Conservation (phyloP, 305 asterid species). For the Coffea humblotiana region DNA sequence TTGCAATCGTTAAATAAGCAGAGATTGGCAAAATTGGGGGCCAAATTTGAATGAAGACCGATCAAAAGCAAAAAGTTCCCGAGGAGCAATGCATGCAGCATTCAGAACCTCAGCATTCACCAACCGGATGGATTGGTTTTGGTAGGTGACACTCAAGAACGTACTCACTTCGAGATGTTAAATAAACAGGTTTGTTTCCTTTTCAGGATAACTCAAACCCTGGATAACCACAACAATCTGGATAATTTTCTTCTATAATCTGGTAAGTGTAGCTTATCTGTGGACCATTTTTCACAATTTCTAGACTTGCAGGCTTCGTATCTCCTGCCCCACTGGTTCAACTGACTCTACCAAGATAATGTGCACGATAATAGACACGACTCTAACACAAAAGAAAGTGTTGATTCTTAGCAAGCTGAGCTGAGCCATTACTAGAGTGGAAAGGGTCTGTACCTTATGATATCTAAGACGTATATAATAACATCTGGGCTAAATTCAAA, state of each 20-base stretch:
- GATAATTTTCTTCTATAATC: not conserved
- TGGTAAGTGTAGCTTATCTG: slow-evolving; percentile 2
- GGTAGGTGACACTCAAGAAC: not conserved
- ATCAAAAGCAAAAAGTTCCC: not conserved
- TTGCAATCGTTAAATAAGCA: not conserved
- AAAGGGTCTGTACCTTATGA: no score
- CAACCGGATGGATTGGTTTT: not conserved
- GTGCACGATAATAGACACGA: no score
- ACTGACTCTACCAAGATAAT: no score
- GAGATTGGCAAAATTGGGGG: not conserved
- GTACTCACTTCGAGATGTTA: not conserved
- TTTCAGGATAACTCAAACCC: not conserved
- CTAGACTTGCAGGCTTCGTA: not conserved
- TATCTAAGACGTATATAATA: no score
- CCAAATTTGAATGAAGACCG: slow-evolving; percentile 1
- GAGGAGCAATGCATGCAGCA: slow-evolving; percentile 7
- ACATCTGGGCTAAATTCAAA: no score
- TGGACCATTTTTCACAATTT: slow-evolving; percentile 11
- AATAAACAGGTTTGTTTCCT: slow-evolving; percentile 4
- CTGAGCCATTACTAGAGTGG: no score
- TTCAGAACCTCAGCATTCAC: not conserved
- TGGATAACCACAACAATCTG: not conserved
- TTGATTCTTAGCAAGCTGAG: no score
- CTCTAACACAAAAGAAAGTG: no score
- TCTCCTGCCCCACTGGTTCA: not conserved